These are phyloP conservation scores for Didymella pomorum DNA, from an alignment of 2,329 filamentous ascomycete genomes.

Conservation along the genomic window DNA sequence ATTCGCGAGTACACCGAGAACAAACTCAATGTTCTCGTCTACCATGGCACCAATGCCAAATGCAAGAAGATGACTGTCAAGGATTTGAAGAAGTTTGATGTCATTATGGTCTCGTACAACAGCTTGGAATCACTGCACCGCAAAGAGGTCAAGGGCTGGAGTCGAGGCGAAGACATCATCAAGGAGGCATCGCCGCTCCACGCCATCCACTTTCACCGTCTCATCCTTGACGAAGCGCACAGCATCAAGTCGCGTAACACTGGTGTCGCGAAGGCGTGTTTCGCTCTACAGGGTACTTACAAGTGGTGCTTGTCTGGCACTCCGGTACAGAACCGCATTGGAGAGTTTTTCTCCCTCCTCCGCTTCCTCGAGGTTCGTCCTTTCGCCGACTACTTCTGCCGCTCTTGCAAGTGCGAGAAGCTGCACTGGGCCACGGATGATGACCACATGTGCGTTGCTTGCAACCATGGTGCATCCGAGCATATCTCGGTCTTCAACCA, in stretches of 20 bases:
- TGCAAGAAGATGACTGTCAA: slow-evolving; percentile 77
- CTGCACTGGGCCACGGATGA: slow-evolving; percentile 84
- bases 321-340: slow-evolving; percentile 94
- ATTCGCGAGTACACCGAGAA: slow-evolving; percentile 77
- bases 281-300: slow-evolving; percentile 84
- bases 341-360: slow-evolving; percentile 93
- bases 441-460: slow-evolving; percentile 73
- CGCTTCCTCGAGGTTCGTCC: slow-evolving; percentile 89
- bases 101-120: slow-evolving; percentile 97
- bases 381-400: slow-evolving; percentile 94
- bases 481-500: slow-evolving; percentile 91
- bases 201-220: slow-evolving; percentile 83
- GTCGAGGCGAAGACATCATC: slow-evolving; percentile 77
- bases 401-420: slow-evolving; percentile 79
- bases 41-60: slow-evolving; percentile 85
- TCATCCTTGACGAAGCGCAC: slow-evolving; percentile 95
- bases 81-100: slow-evolving; percentile 82
- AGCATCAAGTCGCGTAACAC: slow-evolving; percentile 92
- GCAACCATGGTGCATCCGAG: slow-evolving; percentile 70
- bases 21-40: slow-evolving; percentile 87
- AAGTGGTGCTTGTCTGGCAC: slow-evolving; percentile 97
- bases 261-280: slow-evolving; percentile 93
- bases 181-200: slow-evolving; percentile 83
- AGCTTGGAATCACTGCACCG: slow-evolving; percentile 89
- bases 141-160: slow-evolving; percentile 91